phyloP scores from a whole-genome alignment of 345 rosid species.

The Toxicodendron radicans region DNA sequence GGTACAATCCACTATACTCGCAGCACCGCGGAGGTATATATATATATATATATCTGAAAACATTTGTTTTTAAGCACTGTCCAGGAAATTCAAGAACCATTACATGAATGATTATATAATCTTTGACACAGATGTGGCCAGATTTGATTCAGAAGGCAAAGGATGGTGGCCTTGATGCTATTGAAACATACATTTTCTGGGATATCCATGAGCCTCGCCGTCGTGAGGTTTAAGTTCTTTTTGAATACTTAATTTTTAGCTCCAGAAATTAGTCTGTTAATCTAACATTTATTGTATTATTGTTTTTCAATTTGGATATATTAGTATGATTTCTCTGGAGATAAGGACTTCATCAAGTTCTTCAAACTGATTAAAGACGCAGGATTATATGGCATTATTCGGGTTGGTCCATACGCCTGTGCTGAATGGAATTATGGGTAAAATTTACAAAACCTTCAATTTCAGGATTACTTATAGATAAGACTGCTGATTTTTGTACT shows the following conservation, averaged over 20 bases:
- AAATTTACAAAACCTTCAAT: neutral
- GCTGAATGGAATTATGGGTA: slow-evolving; percentile 68
- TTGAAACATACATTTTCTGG: slow-evolving; percentile 63
- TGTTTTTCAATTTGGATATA: too few relatives aligned
- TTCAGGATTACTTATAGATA: too few relatives aligned
- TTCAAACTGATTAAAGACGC: slow-evolving; percentile 38
- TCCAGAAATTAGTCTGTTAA: too few relatives aligned
- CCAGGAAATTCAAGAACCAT: neutral
- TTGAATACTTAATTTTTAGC: too few relatives aligned
- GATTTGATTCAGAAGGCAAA: slow-evolving; percentile 48
- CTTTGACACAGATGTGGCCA: slow-evolving; percentile 52
- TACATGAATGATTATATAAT: neutral
- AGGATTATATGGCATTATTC: slow-evolving; percentile 44
- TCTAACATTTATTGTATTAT: too few relatives aligned
- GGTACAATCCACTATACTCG: slow-evolving; percentile 56
- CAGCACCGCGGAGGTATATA: slow-evolving; percentile 53
- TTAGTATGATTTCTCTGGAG: slow-evolving; percentile 44
- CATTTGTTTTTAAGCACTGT: neutral
- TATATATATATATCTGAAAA: too few relatives aligned
- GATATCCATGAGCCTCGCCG: slow-evolving; percentile 15
- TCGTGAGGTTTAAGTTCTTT: too few relatives aligned
- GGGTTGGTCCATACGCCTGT: slow-evolving; percentile 58
- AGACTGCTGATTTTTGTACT: neutral
- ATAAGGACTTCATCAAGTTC: slow-evolving; percentile 43
- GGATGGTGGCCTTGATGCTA: slow-evolving; percentile 53